Conservation (phyloP, 345 rosid species). For the Bretschneidera sinensis region DNA sequence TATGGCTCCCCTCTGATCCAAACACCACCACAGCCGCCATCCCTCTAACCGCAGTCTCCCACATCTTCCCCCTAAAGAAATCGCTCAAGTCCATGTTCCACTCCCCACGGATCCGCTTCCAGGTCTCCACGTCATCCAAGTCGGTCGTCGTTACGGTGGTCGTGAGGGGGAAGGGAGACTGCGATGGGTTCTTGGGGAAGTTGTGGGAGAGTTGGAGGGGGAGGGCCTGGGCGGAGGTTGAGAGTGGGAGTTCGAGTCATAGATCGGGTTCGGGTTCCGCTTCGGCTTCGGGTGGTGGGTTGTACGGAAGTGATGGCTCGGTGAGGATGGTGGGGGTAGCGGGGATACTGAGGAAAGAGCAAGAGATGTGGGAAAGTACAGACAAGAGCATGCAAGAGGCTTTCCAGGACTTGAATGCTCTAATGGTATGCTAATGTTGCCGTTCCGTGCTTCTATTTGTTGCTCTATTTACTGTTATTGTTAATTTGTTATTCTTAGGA, state of each 20-base stretch:
- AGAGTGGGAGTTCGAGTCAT: conserved; percentile 23
- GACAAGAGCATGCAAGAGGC: conserved; percentile 95
- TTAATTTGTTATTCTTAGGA: neutral
- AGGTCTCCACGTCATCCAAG: conserved; percentile 40
- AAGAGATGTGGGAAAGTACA: conserved; percentile 90
- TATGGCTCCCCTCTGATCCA: conserved; percentile 65
- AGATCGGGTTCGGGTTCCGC: conserved; percentile 18
- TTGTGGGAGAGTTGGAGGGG: conserved; percentile 81
- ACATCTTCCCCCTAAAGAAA: conserved; percentile 53
- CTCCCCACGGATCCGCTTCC: conserved; percentile 82
- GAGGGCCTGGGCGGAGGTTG: conserved; percentile 76
- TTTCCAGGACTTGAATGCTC: conserved; percentile 92
- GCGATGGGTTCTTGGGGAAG: conserved; percentile 67
- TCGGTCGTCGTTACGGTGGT: conserved; percentile 61
- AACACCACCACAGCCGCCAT: conserved; percentile 26
- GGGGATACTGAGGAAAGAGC: conserved; percentile 91
- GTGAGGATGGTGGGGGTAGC: conserved; percentile 91
- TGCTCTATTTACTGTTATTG: neutral
- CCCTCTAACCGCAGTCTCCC: conserved; percentile 47
- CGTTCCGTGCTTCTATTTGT: neutral
- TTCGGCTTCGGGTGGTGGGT: conserved; percentile 41
- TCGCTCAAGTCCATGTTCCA: conserved; percentile 78
- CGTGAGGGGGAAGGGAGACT: conserved; percentile 77
- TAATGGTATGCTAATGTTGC: conserved; percentile 47
- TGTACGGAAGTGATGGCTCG: conserved; percentile 67